phyloP scores from a whole-genome alignment of 2,329 filamentous ascomycete genomes.

The Aspergillus japonicus region DNA sequence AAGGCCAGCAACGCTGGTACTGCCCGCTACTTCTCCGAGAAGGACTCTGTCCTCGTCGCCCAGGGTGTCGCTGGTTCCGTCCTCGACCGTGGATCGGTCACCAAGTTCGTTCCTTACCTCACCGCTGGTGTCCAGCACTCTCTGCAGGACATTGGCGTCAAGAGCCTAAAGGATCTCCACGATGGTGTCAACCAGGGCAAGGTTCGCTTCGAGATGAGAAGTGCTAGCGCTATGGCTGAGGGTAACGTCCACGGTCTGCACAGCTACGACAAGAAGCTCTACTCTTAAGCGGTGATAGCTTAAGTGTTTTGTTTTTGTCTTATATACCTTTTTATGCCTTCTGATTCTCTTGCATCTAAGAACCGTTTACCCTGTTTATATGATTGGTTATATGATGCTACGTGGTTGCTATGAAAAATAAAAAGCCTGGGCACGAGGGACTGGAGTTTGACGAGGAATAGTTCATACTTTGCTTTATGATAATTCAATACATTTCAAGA shows the following conservation, averaged over 20 bases:
- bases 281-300: slow-evolving; percentile 60
- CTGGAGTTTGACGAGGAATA: slow-evolving; percentile 34
- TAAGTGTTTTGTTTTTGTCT: slow-evolving; percentile 9
- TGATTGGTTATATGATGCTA: slow-evolving; percentile 27
- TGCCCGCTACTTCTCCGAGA: slow-evolving; percentile 96
- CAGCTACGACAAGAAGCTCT: slow-evolving; percentile 99
- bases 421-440: slow-evolving; percentile 33
- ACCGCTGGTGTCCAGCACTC: slow-evolving; percentile 95
- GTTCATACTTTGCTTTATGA: slow-evolving; percentile 15
- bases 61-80: slow-evolving; percentile 85
- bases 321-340: slow-evolving; percentile 11
- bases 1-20: slow-evolving; percentile 83
- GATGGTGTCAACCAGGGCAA: slow-evolving; percentile 69
- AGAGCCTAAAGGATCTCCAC: slow-evolving; percentile 75
- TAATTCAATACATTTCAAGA: slow-evolving; percentile 7
- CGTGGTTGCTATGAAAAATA: slow-evolving; percentile 29
- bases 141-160: slow-evolving; percentile 89
- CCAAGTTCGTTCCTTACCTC: slow-evolving; percentile 94
- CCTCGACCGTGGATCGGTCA: slow-evolving; percentile 67
- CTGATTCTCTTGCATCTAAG: slow-evolving; percentile 17
- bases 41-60: slow-evolving; percentile 88
- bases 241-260: slow-evolving; percentile 95
- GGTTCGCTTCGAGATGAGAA: slow-evolving; percentile 90
- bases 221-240: slow-evolving; percentile 90
- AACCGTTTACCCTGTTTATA: slow-evolving; percentile 23